These are phyloP conservation scores for Epichloe elymi DNA, from an alignment of 2,329 filamentous ascomycete genomes.

Conservation along the genomic window DNA sequence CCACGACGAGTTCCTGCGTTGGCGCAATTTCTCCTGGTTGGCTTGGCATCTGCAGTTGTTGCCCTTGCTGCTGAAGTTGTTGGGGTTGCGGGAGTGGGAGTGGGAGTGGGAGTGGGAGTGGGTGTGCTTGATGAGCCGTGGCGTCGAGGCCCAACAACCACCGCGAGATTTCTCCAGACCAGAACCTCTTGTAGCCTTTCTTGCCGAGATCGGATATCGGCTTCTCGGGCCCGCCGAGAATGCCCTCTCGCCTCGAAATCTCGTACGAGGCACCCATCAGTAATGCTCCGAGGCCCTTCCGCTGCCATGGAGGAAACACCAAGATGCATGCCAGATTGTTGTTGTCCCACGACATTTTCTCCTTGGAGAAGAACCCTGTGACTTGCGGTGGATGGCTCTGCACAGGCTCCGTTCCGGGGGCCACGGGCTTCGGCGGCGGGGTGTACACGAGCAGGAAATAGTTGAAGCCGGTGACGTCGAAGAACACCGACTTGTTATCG, in stretches of 20 bases:
- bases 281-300: conserved; percentile 73
- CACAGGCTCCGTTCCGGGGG: conserved; percentile 4
- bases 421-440: conserved; percentile 19
- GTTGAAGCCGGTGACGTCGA: conserved; percentile 86
- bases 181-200: conserved; percentile 73
- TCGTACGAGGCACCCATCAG: conserved; percentile 92
- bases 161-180: conserved; percentile 73
- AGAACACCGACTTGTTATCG: conserved; percentile 96
- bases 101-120: not conserved
- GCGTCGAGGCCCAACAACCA: conserved; percentile 38
- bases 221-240: conserved; percentile 86
- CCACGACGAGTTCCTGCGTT: conserved; percentile 36
- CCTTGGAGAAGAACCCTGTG: conserved; percentile 96
- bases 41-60: not conserved
- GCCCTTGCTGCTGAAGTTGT: not conserved
- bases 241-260: conserved; percentile 68
- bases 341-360: conserved; percentile 97
- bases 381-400: conserved; percentile 30
- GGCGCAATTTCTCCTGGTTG: not conserved
- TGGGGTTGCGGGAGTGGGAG: not conserved
- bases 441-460: conserved; percentile 86
- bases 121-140: conserved; percentile 14
- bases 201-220: conserved; percentile 77
- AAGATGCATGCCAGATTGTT: conserved; percentile 97
- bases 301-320: conserved; percentile 90